Percentiles rank a stretch among this genome's conserved stretches.
Evolutionary conservation across 2,329 filamentous ascomycete genomes (phyloP).

Genomic region (Monilinia vaccinii-corymbosi): DNA sequence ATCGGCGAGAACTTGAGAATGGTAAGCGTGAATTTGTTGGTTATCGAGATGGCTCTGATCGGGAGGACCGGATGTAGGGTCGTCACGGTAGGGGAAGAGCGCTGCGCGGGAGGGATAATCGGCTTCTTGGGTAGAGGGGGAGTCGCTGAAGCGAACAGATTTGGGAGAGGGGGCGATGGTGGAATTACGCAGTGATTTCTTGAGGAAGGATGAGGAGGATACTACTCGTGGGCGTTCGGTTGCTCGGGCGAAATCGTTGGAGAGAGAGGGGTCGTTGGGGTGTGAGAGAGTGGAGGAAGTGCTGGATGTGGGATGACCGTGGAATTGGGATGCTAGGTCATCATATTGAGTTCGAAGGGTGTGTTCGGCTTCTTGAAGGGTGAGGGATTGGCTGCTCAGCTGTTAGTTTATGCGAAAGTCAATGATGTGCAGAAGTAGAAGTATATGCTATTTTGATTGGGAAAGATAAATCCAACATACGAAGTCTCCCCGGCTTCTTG

Average conservation of each 20-base stretch:
- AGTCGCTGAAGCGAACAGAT: slow-evolving; percentile 80
- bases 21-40: slow-evolving; percentile 78
- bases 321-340: slow-evolving; percentile 73
- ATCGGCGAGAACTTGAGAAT: slow-evolving; percentile 69
- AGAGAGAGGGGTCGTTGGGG: slow-evolving; percentile 56
- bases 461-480: slow-evolving; percentile 34
- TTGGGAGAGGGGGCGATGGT: slow-evolving; percentile 41
- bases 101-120: slow-evolving; percentile 44
- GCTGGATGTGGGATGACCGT: slow-evolving; percentile 47
- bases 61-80: slow-evolving; percentile 38
- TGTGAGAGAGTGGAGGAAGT: slow-evolving; percentile 44
- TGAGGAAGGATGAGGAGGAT: slow-evolving; percentile 35
- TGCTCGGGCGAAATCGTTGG: slow-evolving; percentile 56
- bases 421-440: not conserved
- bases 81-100: slow-evolving; percentile 63
- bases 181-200: slow-evolving; percentile 29
- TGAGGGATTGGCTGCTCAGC: slow-evolving; percentile 31
- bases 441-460: not conserved
- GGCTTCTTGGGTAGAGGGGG: slow-evolving; percentile 33
- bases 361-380: slow-evolving; percentile 55
- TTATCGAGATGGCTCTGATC: slow-evolving; percentile 53
- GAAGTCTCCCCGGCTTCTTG: slow-evolving; percentile 54
- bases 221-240: slow-evolving; percentile 30
- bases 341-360: slow-evolving; percentile 64
- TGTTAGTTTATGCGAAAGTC: not conserved